phyloP scores from a whole-genome alignment of 2,329 filamentous ascomycete species.

The Colletotrichum chlorophyti region DNA sequence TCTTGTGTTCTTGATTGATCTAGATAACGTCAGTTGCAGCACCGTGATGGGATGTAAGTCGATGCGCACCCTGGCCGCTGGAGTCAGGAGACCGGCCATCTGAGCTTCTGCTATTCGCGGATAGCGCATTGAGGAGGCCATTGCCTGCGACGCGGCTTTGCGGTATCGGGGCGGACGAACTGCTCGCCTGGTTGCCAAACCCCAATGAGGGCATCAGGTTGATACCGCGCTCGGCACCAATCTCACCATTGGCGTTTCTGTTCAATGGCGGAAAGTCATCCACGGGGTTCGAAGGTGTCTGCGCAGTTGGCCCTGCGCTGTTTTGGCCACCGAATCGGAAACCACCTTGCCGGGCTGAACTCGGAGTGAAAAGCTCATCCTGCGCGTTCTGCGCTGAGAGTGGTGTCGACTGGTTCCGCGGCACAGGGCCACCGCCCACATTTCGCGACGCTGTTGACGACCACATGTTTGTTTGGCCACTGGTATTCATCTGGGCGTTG shows the following conservation, averaged over 20 bases:
- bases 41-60: neutral
- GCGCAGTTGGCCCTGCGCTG: constrained; percentile 44
- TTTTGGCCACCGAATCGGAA: constrained; percentile 61
- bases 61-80: constrained; percentile 41
- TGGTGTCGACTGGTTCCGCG: constrained; percentile 58
- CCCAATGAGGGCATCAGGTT: constrained; percentile 61
- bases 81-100: constrained; percentile 56
- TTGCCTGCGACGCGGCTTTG: constrained; percentile 57
- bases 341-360: constrained; percentile 53
- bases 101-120: constrained; percentile 59
- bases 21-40: neutral
- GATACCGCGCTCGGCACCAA: constrained; percentile 60
- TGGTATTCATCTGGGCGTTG: constrained; percentile 59
- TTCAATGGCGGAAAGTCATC: constrained; percentile 71
- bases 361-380: constrained; percentile 52
- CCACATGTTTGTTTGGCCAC: constrained; percentile 61
- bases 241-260: constrained; percentile 62
- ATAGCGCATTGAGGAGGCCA: constrained; percentile 69
- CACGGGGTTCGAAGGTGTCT: constrained; percentile 54
- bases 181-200: constrained; percentile 55
- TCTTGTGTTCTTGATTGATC: constrained; percentile 50
- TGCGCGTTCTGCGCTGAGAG: constrained; percentile 58
- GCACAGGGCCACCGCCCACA: constrained; percentile 52
- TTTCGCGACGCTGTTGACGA: constrained; percentile 56
- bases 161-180: constrained; percentile 37